Evolutionary conservation across 1,139 yeast species (phyloP), one percentile per base, ranked within the genome.

Genomic region (Sugiyamaella neomexicana): DNA sequence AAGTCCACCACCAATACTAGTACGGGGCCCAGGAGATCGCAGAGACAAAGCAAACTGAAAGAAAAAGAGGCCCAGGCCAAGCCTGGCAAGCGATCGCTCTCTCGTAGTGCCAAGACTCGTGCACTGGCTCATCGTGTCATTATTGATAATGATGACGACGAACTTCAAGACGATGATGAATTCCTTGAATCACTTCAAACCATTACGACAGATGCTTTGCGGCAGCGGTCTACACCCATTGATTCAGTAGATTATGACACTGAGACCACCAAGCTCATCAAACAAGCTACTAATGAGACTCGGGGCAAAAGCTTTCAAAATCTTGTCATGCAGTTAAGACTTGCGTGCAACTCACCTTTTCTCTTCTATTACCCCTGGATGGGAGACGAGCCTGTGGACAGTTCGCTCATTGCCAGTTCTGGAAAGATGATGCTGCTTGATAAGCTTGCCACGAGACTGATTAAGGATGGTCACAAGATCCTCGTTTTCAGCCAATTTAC

Each of bases 401-500:
- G 71, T 2, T 67, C 75, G 3, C 74, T 77, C 27, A 65, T 81
- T 13, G 65, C 72, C 39, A 77, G 82, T 43, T 86, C 96, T 0
- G 83, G 90, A 2, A 93, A 93, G 66, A 70, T 91, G 65, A 83
- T 82, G 61, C 72, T 87, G 0, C 72, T 91, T 42, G 82, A 86
- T 56, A 86, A 86, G 64, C 70, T 93, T 17, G 71, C 85, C 1
- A 75, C 79, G 0, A 71, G 70, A 15, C 70, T 90, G 25, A 59
- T 84, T 1, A 63, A 72, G 2, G 60, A 62, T 1, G 76, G 76
- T 3, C 96, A 85, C 58, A 86, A 86, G 68, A 72, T 85, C 2
- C 83, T 93, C 54, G 75, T 93, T 1, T 93, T 93, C 65, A 86
- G 96, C 0, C 96, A 89, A 62, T 93, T 93, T 70, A 86, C 95